These are phyloP conservation scores for Begonia fuchsioides DNA, from an alignment of 306 rosid genomes.

Conservation along the genomic window DNA sequence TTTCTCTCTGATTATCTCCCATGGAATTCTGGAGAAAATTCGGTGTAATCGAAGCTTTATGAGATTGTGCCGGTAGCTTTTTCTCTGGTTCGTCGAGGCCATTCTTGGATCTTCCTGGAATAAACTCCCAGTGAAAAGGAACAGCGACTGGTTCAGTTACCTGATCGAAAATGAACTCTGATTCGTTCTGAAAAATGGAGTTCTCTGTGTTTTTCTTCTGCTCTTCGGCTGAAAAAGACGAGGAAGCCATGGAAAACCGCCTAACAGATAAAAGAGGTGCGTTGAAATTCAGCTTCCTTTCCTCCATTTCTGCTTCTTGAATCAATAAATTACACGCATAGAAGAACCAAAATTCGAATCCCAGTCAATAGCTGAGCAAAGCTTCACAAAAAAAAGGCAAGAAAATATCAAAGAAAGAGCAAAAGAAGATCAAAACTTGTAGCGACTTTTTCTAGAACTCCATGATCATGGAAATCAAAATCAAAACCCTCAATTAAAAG, in stretches of 20 bases:
- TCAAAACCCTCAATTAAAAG: neutral
- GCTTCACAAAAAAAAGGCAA: neutral
- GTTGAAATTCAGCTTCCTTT: conserved; percentile 59
- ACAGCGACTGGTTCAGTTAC: conserved; percentile 70
- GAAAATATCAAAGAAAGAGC: neutral
- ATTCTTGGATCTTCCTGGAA: conserved; percentile 65
- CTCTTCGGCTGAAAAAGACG: conserved; percentile 17
- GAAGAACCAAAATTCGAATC: conserved; percentile 5
- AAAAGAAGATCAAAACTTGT: conserved; percentile 4
- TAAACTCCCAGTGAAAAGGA: conserved; percentile 87
- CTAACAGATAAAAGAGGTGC: conserved; percentile 87
- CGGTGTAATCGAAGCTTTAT: conserved; percentile 27
- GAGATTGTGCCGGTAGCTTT: conserved; percentile 13
- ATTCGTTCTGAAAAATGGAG: conserved; percentile 13
- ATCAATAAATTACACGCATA: conserved; percentile 8
- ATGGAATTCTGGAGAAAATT: conserved; percentile 42
- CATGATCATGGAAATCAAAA: neutral
- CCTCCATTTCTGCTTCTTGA: conserved; percentile 40
- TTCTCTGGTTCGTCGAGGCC: conserved; percentile 19
- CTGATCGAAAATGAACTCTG: conserved; percentile 35
- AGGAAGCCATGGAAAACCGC: conserved; percentile 40
- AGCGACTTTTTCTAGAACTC: neutral
- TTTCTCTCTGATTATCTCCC: conserved; percentile 21
- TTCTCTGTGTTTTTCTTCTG: conserved; percentile 29
- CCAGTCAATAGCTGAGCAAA: neutral